Conservation (phyloP, 2,329 filamentous ascomycete species). For the Penicillium sp. region DNA sequence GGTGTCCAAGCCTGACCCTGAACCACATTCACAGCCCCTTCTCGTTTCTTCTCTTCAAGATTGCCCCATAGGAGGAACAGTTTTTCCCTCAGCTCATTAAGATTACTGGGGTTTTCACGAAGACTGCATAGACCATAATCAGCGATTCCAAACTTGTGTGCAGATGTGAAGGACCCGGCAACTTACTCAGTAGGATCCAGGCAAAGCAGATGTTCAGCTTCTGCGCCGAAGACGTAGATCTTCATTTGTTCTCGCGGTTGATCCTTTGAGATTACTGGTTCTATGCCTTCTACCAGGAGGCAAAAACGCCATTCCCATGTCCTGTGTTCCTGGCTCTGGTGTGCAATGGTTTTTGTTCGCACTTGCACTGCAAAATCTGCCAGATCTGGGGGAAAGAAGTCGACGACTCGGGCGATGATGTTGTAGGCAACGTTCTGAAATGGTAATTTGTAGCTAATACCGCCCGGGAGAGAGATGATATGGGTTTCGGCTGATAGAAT, state of each 20-base stretch:
- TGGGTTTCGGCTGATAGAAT: slow-evolving; percentile 52
- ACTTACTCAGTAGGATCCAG: slow-evolving; percentile 57
- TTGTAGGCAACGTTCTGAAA: slow-evolving; percentile 75
- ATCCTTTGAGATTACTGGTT: slow-evolving; percentile 38
- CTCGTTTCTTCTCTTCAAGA: slow-evolving; percentile 67
- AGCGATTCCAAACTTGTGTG: neutral
- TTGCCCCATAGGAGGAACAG: slow-evolving; percentile 84
- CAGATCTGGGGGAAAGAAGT: slow-evolving; percentile 71
- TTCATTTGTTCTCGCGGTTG: slow-evolving; percentile 56
- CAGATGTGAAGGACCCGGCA: neutral
- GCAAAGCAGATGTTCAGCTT: slow-evolving; percentile 58
- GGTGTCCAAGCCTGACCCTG: slow-evolving; percentile 15
- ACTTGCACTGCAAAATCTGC: slow-evolving; percentile 66
- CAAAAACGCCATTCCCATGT: slow-evolving; percentile 84
- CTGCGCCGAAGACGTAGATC: slow-evolving; percentile 64
- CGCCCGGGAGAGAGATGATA: slow-evolving; percentile 47
- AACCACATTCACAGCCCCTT: slow-evolving; percentile 25
- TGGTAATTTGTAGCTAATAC: slow-evolving; percentile 56
- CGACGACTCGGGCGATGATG: slow-evolving; percentile 71
- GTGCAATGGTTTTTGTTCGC: slow-evolving; percentile 48
- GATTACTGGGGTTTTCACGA: slow-evolving; percentile 47
- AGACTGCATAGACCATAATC: slow-evolving; percentile 49
- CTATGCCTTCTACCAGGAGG: slow-evolving; percentile 71
- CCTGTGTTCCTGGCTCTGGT: slow-evolving; percentile 28
- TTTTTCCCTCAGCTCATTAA: slow-evolving; percentile 63